Percentiles rank a stretch among this genome's conserved stretches.
These are phyloP conservation scores for Acanthochlamys bracteata DNA, from an alignment of 106 monocot genomes.

Conservation along the genomic window DNA sequence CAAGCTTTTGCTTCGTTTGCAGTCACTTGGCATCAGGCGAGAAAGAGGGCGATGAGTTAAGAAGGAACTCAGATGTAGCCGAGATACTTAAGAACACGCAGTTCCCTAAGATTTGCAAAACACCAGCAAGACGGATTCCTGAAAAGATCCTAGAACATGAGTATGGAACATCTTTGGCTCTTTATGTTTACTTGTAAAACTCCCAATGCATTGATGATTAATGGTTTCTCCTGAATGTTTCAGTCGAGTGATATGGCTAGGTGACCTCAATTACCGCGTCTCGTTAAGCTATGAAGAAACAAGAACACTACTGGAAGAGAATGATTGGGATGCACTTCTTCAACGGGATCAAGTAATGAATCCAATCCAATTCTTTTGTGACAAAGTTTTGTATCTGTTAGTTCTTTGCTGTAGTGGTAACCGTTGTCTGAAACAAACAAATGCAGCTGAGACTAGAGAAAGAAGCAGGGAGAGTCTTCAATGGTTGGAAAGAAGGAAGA, in stretches of 20 bases:
- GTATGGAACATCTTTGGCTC: conserved; percentile 25
- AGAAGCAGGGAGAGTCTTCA: conserved; percentile 79
- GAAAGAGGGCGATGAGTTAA: conserved; percentile 92
- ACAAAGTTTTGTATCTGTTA: not conserved
- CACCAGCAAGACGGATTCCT: conserved; percentile 40
- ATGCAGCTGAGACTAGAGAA: conserved; percentile 50
- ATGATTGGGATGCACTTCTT: conserved; percentile 83
- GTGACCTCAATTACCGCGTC: conserved; percentile 80
- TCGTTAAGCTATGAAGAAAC: conserved; percentile 63
- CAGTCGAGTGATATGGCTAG: conserved; percentile 85
- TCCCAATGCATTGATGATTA: too few relatives aligned
- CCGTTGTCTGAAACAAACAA: too few relatives aligned
- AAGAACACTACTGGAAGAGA: conserved; percentile 46
- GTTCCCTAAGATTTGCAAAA: conserved; percentile 75
- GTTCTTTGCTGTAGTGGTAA: not conserved
- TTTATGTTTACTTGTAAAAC: not conserved
- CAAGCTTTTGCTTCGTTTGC: conserved; percentile 88
- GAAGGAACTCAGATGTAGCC: conserved; percentile 78
- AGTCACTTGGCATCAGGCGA: conserved; percentile 93
- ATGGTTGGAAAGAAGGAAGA: conserved; percentile 76
- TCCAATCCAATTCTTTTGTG: not conserved
- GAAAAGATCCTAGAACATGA: conserved; percentile 86
- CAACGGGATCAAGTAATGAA: conserved; percentile 62
- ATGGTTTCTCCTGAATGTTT: too few relatives aligned
- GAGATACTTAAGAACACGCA: conserved; percentile 86